Conservation (phyloP, 2,329 filamentous ascomycete genomes). For the Didymella exigua region DNA sequence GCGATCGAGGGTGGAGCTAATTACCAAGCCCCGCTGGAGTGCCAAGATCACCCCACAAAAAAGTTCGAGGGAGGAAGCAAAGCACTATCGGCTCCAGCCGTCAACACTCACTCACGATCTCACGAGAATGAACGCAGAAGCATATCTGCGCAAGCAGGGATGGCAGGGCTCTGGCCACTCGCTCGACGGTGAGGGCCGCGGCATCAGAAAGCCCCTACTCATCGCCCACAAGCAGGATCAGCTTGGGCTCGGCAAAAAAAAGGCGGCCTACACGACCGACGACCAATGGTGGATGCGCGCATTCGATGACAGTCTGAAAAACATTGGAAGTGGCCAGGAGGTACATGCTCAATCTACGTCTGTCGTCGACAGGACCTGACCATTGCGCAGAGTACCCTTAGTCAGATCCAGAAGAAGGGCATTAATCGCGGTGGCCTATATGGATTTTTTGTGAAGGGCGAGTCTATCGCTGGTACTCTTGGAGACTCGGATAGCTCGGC, state of each 20-base stretch:
- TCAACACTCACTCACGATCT: background rate
- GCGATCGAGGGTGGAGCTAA: background rate
- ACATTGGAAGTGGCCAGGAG: constrained; percentile 50
- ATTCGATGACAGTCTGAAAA: constrained; percentile 88
- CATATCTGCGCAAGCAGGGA: constrained; percentile 82
- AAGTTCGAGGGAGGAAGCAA: constrained; percentile 12
- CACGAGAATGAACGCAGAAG: constrained; percentile 76
- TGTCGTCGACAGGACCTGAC: constrained; percentile 26
- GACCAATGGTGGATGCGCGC: constrained; percentile 98
- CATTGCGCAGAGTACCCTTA: constrained; percentile 58
- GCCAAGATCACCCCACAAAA: constrained; percentile 17
- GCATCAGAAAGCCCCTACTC: constrained; percentile 81
- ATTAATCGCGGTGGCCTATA: constrained; percentile 68
- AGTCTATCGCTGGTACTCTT: constrained; percentile 75
- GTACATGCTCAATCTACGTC: constrained; percentile 15
- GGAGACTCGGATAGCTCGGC: constrained; percentile 26
- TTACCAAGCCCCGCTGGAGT: background rate
- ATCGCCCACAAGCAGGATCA: constrained; percentile 82
- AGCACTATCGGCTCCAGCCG: background rate
- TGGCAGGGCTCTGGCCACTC: constrained; percentile 91
- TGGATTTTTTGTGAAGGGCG: constrained; percentile 82
- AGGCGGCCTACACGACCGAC: constrained; percentile 56
- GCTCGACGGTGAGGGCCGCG: constrained; percentile 76
- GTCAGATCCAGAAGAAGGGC: constrained; percentile 54
- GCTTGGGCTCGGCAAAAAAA: constrained; percentile 80